Conservation (phyloP, 495 filamentous ascomycete genomes). For the Trichoderma orchidacearum region DNA sequence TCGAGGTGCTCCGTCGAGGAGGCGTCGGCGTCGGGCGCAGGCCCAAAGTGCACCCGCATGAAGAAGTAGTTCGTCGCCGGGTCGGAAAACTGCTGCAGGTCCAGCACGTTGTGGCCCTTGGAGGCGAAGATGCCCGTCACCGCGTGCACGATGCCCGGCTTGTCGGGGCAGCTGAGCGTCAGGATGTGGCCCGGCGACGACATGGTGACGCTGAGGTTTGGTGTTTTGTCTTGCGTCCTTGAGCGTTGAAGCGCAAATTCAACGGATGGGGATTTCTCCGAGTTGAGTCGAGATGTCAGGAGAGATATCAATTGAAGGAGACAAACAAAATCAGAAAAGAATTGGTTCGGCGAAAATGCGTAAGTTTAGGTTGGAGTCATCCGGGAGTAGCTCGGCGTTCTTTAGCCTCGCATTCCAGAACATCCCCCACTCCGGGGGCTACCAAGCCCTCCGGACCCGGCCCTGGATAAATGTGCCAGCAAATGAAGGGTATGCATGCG, state of each 20-base stretch:
- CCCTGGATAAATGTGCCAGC: neutral
- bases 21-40: constrained; percentile 14
- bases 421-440: neutral
- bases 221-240: neutral
- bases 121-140: constrained; percentile 56
- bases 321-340: neutral
- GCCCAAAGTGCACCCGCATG: constrained; percentile 62
- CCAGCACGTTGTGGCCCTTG: constrained; percentile 56
- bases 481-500: too few relatives aligned
- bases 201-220: neutral
- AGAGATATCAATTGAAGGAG: too few relatives aligned
- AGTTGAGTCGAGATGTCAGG: neutral
- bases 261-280: neutral
- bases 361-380: neutral
- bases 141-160: constrained; percentile 62
- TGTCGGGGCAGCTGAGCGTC: constrained; percentile 62
- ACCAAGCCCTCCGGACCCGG: neutral
- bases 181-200: constrained; percentile 43
- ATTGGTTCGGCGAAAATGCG: neutral
- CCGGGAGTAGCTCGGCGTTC: neutral
- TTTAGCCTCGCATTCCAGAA: neutral
- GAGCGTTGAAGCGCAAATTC: neutral
- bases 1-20: constrained; percentile 25
- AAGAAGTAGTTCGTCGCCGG: constrained; percentile 54
- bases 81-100: constrained; percentile 63